Evolutionary conservation across 1,284 basidiomycete species (phyloP).

Genomic region (Phylloboletellus chloephorus): DNA sequence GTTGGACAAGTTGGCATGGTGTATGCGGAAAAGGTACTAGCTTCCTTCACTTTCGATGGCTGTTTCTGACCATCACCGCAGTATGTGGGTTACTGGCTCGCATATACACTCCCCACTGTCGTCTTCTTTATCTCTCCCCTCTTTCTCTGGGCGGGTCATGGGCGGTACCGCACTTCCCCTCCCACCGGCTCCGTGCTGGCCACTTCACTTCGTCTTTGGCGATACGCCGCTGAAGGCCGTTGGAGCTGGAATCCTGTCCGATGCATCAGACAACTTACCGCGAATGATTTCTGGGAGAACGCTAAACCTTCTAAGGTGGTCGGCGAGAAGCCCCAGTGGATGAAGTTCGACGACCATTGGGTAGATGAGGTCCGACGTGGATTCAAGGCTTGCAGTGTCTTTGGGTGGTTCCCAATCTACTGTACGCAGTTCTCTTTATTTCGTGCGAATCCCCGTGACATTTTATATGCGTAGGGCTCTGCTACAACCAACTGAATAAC

Average conservation of each 20-base stretch:
- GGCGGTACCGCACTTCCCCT: constrained; percentile 62
- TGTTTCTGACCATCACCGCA: constrained; percentile 13
- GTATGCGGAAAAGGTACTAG: constrained; percentile 60
- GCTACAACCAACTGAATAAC: constrained; percentile 73
- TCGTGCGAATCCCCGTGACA: constrained; percentile 3
- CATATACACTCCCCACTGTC: constrained; percentile 63
- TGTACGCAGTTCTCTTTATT: constrained; percentile 40
- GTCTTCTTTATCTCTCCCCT: constrained; percentile 68
- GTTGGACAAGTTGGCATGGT: constrained; percentile 67
- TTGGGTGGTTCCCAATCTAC: constrained; percentile 71
- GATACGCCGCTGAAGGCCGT: constrained; percentile 46
- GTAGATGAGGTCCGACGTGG: constrained; percentile 82
- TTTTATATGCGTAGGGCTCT: constrained; percentile 47
- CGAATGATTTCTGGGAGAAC: constrained; percentile 73
- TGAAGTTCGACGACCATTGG: constrained; percentile 73
- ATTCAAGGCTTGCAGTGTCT: constrained; percentile 81
- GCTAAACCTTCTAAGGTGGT: constrained; percentile 60
- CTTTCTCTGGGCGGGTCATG: constrained; percentile 62
- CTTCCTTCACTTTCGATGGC: not conserved
- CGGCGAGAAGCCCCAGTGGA: constrained; percentile 52
- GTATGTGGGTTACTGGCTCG: constrained; percentile 70
- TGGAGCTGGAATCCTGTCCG: constrained; percentile 56
- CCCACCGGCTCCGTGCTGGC: constrained; percentile 76
- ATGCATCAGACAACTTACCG: constrained; percentile 45
- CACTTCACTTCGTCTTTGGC: constrained; percentile 46